Conservation (phyloP, 2,329 filamentous ascomycete species). For the Passalora sequoiae region DNA sequence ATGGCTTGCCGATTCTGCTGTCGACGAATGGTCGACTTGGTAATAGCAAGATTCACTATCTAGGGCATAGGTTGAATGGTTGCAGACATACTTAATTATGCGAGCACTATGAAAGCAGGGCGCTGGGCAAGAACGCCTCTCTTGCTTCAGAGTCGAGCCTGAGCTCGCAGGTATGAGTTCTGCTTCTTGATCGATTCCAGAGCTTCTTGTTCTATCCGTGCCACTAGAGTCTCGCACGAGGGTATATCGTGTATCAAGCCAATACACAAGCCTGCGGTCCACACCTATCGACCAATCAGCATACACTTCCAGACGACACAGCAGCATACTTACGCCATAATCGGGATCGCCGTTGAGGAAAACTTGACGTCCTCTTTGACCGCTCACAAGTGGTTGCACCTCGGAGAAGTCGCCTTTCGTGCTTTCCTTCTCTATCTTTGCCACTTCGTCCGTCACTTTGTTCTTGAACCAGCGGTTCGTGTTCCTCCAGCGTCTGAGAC, state of each 20-base stretch:
- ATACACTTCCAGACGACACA: neutral
- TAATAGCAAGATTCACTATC: too few species aligned
- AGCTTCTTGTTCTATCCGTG: conserved; percentile 43
- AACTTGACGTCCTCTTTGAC: conserved; percentile 81
- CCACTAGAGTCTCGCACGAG: conserved; percentile 41
- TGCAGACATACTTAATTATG: too few species aligned
- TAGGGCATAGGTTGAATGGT: too few species aligned
- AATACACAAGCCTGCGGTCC: conserved; percentile 96
- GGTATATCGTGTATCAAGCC: conserved; percentile 48
- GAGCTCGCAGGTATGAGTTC: conserved; percentile 17
- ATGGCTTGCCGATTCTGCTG: too few species aligned
- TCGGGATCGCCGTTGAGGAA: conserved; percentile 90
- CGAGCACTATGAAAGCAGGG: too few species aligned
- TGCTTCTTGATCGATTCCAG: conserved; percentile 37
- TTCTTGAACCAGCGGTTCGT: conserved; percentile 83
- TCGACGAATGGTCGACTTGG: too few species aligned
- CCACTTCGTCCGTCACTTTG: conserved; percentile 72
- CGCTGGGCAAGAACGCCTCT: too few species aligned
- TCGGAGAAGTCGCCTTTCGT: conserved; percentile 80
- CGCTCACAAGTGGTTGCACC: conserved; percentile 77
- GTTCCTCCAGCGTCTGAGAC: conserved; percentile 86
- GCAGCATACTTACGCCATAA: conserved; percentile 62
- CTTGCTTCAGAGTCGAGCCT: conserved; percentile 7
- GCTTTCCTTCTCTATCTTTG: conserved; percentile 77
- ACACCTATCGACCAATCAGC: conserved; percentile 55